Evolutionary conservation across 306 rosid species (phyloP).

Genomic region (Prunus kanzakura): DNA sequence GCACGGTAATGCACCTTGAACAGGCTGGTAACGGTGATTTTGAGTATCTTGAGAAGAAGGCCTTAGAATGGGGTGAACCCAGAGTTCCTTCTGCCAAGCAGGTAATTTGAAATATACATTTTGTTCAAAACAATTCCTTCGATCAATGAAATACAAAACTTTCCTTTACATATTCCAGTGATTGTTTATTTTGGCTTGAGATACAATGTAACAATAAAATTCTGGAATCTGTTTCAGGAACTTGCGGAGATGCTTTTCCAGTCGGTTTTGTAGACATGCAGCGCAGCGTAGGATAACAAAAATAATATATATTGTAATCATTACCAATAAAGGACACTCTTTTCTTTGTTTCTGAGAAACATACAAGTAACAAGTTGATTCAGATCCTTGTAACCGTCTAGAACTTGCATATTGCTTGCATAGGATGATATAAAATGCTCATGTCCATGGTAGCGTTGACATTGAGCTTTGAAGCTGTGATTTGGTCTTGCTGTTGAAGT

Average conservation of each 20-base stretch:
- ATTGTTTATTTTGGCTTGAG: background rate
- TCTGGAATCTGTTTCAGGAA: conserved; percentile 61
- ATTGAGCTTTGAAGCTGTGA: background rate
- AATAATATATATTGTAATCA: background rate
- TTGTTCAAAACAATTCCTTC: background rate
- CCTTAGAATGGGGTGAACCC: conserved; percentile 85
- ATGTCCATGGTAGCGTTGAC: background rate
- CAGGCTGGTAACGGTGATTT: conserved; percentile 96
- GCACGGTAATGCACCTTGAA: conserved; percentile 22
- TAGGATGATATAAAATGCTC: background rate
- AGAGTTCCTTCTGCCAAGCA: conserved; percentile 89
- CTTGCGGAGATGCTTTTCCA: conserved; percentile 95
- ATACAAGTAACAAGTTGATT: background rate
- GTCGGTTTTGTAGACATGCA: conserved; percentile 49
- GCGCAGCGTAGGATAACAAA: background rate
- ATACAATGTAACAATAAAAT: background rate
- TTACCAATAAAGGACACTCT: background rate
- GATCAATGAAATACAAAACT: background rate
- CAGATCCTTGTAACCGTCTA: background rate
- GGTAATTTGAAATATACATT: conserved; percentile 41
- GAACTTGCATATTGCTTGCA: background rate
- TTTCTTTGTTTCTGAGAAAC: background rate
- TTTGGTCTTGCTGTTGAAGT: background rate
- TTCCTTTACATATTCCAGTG: background rate
- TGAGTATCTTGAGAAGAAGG: conserved; percentile 81